Base-by-base conservation (phyloP, 192 early-diverging fungal genomes). In the Phlyctochytrium bullatum region DNA sequence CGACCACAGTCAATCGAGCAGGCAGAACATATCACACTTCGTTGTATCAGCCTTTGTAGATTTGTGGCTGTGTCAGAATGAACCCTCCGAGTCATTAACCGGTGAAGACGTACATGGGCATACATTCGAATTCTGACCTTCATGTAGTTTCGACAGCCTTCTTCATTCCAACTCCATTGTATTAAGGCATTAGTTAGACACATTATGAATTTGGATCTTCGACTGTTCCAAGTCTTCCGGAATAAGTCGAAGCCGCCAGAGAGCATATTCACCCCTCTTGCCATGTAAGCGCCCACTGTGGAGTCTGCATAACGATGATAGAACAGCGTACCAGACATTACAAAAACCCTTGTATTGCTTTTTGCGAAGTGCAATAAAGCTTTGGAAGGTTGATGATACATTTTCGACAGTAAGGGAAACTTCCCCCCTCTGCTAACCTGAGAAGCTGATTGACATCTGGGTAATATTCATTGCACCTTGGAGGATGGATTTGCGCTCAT, bases 61-160 rank as follows among this genome's bases (percentile, higher is more conserved):
- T 28, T 16, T 75, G 4, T 79, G 77, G 77, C 53, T 75, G 28
- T 76, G 67, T 35, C 77, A 76, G 50, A 75, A 78, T 29, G 77
- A 78, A 23, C 29, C 66, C 23, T 24, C 70, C 24, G 10, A 66
- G 17, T 58, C n/a, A n/a, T n/a, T n/a, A n/a, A n/a, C n/a, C n/a
- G n/a, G n/a, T n/a, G n/a, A n/a, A n/a, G n/a, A n/a, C n/a, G n/a
- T n/a, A n/a, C n/a, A n/a, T n/a, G n/a, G n/a, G n/a, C n/a, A n/a
- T n/a, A n/a, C n/a, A n/a, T n/a, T n/a, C n/a, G n/a, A n/a, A n/a
- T n/a, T n/a, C n/a, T n/a, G n/a, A n/a, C n/a, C n/a, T n/a, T n/a
- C n/a, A 16, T 65, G 12, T 12, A 56, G 36, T 58, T 23, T 34
- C 35, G 27, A 64, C 1, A 58, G 1, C 30, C 64, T 4, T 20